Evolutionary conservation across 495 filamentous ascomycete genomes (phyloP), one percentile per base, ranked within the genome.

Genomic region (Tuber borchii): DNA sequence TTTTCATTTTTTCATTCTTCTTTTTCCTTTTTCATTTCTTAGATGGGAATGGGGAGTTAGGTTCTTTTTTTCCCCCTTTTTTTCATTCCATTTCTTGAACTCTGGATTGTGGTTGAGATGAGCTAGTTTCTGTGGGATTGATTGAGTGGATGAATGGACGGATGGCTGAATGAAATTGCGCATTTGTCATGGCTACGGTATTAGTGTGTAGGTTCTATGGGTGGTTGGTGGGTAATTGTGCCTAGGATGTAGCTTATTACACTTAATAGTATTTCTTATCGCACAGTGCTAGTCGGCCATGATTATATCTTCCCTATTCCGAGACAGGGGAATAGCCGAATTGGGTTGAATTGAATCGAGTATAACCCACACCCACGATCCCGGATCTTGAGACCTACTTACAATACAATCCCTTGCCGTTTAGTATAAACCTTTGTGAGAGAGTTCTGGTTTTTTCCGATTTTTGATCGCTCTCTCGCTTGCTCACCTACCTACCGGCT

Each of bases 31-130:
- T 65, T 61, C 2, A 61, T 65, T 65, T 65, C 56, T 65, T 65
- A 65, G 56, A 65, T 65, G 56, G 56, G 56, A 65, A 34, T 65
- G 3, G 56, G 56, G 56, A 65, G 56, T 65, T 65, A 14, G 56
- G 56, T 65, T 65, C 26, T 65, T 65, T 31, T 34, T 65, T 17
- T 19, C 7, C 34, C 17, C 2, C 31, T 31, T 65, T 65, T 20
- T 20, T 46, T n/a, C 22, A n/a, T n/a, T 56, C 1, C 2, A n/a
- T n/a, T n/a, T 56, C n/a, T 56, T 56, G 20, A n/a, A n/a, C 48
- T n/a, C 56, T 61, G 56, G 56, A 26, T 16, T 61, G 56, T 31
- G 10, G 26, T 16, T 61, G 26, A 31, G 56, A 3, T 26, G 8
- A 22, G 22, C 19, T 31, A 19, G 56, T 17, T 26, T 61, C 51